Evolutionary conservation across 441 rosid genomes (phyloP).

Genomic region (Rhodomyrtus psidioides): DNA sequence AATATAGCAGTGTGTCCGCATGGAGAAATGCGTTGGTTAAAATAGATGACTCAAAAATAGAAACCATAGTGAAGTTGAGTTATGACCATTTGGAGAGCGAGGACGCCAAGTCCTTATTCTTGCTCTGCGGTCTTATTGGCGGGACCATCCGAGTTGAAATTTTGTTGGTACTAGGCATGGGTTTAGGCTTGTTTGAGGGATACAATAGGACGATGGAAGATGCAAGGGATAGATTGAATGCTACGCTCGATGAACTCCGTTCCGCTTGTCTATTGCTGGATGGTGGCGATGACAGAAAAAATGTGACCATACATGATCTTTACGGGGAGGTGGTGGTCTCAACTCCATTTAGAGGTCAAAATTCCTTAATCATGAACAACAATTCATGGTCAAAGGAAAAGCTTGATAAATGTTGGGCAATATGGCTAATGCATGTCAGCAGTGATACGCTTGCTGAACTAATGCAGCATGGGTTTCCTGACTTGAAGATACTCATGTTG

Average conservation of each 20-base stretch:
- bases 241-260: background rate
- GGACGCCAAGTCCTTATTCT: rapidly evolving
- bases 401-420: background rate
- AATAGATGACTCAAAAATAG: rapidly evolving
- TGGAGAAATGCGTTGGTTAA: background rate
- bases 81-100: background rate
- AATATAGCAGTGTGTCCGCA: rapidly evolving
- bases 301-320: background rate
- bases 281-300: rapidly evolving
- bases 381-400: background rate
- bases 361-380: background rate
- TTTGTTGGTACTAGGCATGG: background rate
- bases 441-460: background rate
- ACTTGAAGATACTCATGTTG: background rate
- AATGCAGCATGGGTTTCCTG: rapidly evolving
- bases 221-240: background rate
- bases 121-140: background rate
- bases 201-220: rapidly evolving
- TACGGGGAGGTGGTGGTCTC: background rate
- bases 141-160: background rate
- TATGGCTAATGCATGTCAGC: background rate
- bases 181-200: background rate
- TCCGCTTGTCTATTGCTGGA: background rate
- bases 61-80: background rate
- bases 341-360: background rate